Base-by-base conservation (phyloP, 306 rosid genomes). In the Ziziphus jujuba region DNA sequence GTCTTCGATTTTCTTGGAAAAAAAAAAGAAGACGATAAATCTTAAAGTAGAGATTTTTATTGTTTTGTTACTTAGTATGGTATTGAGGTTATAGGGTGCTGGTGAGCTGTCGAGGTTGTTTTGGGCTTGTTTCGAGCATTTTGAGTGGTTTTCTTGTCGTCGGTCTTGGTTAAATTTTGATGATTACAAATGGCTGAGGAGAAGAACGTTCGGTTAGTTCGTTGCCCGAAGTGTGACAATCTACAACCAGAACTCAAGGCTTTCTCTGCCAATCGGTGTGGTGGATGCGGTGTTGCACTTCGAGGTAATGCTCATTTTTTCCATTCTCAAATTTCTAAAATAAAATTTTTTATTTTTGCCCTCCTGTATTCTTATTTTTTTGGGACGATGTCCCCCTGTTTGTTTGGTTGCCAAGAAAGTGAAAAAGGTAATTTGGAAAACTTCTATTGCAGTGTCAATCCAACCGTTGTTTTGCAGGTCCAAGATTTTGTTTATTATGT, bases 261-360 rank as follows among this genome's bases (percentile, higher is more conserved):
- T 23, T 62, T 53, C 44, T 57, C 81, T 51, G 66, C 72, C 63
- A 77, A 77, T 43, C 59, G 56, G 74, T 80, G 80, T 56, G 84
- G 80, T 59, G 75, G 80, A 2, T 80, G 84, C 56, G 82, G 70
- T 14, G 24, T 63, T 59, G 67, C 65, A 73, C 82, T 70, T 40
- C 56, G 72, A 79, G 80, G 87, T 67, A n/a, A 73, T 36, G 77
- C 38, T 58, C 33, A 1, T 60, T 15, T 66, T 59, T 17, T n/a
- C n/a, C 8, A 12, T 44, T 53, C 16, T 35, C 16, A 33, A 0
- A 3, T 57, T 72, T 33, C 2, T 34, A n/a, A 7, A 34, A 61
- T 40, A 13, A 2, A 40, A 11, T 43, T 49, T 62, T 19, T 49
- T 15, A n/a, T n/a, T n/a, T n/a, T n/a, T n/a, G n/a, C n/a, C n/a